phyloP scores from a whole-genome alignment of 2,329 filamentous ascomycete species.

The Microcyclospora pomicola region DNA sequence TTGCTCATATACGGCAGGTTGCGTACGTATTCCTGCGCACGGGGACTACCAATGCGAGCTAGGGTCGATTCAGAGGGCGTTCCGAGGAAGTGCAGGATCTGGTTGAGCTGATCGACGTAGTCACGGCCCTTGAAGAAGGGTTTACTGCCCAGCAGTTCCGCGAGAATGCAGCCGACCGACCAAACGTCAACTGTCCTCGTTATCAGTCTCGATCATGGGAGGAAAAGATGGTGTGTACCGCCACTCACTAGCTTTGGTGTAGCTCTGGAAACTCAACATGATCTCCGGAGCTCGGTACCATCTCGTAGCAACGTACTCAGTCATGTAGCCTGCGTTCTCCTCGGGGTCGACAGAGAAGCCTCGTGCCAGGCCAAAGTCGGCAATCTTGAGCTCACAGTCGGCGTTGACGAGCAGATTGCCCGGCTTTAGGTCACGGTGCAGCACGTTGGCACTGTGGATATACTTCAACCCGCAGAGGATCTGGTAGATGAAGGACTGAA shows the following conservation, averaged over 20 bases:
- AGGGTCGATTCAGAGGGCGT: conserved; percentile 94
- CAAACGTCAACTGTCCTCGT: conserved; percentile 72
- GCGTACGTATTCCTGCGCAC: conserved; percentile 95
- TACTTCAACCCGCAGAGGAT: conserved; percentile 98
- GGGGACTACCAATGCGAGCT: conserved; percentile 81
- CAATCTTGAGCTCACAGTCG: conserved; percentile 98
- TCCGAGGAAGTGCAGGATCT: conserved; percentile 94
- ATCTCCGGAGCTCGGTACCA: conserved; percentile 99
- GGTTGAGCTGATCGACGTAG: conserved; percentile 98
- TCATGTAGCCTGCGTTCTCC: conserved; percentile 99
- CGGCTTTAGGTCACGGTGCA: conserved; percentile 93
- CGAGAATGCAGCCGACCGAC: conserved; percentile 96
- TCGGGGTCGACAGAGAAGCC: conserved; percentile 95
- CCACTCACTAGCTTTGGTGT: conserved; percentile 96
- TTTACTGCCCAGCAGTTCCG: conserved; percentile 85
- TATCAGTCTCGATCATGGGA: not conserved
- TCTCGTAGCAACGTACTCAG: conserved; percentile 93
- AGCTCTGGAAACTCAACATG: conserved; percentile 99
- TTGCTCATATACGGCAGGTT: conserved; percentile 51
- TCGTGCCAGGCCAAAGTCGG: conserved; percentile 90
- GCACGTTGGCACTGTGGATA: conserved; percentile 94
- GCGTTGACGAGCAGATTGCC: conserved; percentile 96
- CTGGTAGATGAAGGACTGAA: conserved; percentile 99
- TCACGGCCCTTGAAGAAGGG: conserved; percentile 99
- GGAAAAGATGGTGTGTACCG: not conserved